Evolutionary conservation across 2,329 filamentous ascomycete species (phyloP).

Genomic region (Venturia effusa): DNA sequence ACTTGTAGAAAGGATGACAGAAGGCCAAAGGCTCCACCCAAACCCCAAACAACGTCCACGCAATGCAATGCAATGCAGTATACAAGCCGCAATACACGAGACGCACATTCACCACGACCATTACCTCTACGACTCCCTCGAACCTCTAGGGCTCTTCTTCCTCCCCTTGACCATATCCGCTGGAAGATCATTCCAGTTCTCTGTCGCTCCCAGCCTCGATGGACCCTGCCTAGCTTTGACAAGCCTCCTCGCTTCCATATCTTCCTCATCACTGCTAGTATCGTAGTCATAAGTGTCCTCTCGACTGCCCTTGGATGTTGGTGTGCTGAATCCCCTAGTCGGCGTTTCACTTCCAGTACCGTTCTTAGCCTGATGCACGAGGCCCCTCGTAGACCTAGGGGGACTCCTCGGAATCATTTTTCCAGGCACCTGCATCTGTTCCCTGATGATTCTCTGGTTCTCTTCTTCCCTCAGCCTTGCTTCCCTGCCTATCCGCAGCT

Average conservation of each 20-base stretch:
- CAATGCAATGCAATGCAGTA: not conserved
- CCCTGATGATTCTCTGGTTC: conserved; percentile 32
- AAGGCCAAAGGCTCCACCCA: not conserved
- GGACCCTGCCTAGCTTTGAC: conserved; percentile 18
- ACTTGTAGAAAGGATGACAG: not conserved
- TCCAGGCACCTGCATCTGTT: conserved; percentile 24
- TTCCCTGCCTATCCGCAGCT: conserved; percentile 42
- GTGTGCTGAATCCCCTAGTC: conserved; percentile 19
- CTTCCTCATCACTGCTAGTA: conserved; percentile 27
- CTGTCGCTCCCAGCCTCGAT: conserved; percentile 17
- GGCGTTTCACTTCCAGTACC: not conserved
- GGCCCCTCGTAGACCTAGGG: conserved; percentile 31
- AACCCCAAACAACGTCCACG: not conserved
- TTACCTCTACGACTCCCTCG: not conserved
- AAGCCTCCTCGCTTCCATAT: conserved; percentile 19
- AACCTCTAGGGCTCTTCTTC: conserved; percentile 7
- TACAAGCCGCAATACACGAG: not conserved
- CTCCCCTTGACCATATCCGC: conserved; percentile 27
- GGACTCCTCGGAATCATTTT: conserved; percentile 22
- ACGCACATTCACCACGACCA: not conserved
- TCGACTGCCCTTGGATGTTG: conserved; percentile 25
- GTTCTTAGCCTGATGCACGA: conserved; percentile 12
- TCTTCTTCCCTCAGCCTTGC: conserved; percentile 40
- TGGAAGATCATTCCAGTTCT: conserved; percentile 39
- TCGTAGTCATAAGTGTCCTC: conserved; percentile 19